Evolutionary conservation across 2,329 filamentous ascomycete genomes (phyloP).

Genomic region (Pseudogymnoascus sp.): DNA sequence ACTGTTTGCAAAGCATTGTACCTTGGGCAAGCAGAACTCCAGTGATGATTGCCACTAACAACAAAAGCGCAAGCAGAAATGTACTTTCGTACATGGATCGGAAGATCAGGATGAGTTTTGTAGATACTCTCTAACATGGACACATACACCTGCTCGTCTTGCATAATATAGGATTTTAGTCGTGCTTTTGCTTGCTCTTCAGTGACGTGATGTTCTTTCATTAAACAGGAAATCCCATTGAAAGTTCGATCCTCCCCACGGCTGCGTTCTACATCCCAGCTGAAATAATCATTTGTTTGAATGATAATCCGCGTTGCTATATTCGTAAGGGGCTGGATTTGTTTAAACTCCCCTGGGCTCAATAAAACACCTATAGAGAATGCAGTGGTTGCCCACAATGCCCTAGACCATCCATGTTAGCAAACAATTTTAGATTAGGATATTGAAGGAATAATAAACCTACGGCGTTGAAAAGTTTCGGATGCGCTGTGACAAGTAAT

Average conservation of each 20-base stretch:
- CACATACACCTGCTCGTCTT: not conserved
- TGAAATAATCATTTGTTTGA: not conserved
- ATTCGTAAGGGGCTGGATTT: not conserved
- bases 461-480: not conserved
- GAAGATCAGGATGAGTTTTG: not conserved
- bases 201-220: not conserved
- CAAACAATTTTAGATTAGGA: not conserved
- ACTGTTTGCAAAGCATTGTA: not conserved
- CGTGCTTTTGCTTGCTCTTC: not conserved
- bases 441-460: not conserved
- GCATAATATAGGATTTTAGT: not conserved
- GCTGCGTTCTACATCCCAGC: not conserved
- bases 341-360: not conserved
- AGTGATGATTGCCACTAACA: not conserved
- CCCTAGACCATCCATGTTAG: not conserved
- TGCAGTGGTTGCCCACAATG: not conserved
- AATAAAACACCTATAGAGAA: not conserved
- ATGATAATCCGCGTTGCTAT: not conserved
- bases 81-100: not conserved
- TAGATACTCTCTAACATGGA: not conserved
- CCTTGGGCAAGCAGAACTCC: not conserved
- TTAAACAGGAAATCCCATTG: not conserved
- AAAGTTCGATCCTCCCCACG: not conserved
- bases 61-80: not conserved
- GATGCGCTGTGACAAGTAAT: not conserved